phyloP scores from a whole-genome alignment of 179 eudicot genomes.

The Silene coronaria region DNA sequence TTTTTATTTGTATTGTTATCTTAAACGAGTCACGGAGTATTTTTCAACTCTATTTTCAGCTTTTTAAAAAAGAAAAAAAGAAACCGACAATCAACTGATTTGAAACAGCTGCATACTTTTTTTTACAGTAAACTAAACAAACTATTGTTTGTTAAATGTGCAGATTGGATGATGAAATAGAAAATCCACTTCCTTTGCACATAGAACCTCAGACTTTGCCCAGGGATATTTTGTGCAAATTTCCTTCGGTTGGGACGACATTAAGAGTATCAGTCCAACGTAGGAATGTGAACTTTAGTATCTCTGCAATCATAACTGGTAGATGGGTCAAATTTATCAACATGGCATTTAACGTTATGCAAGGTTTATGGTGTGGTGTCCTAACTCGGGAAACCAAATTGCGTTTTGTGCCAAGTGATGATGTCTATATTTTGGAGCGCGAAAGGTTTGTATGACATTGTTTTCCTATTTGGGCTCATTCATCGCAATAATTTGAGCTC shows the following conservation, averaged over 20 bases:
- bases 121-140: slow-evolving; percentile 4
- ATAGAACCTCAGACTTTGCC: slow-evolving; percentile 51
- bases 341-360: slow-evolving; percentile 35
- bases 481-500: not conserved
- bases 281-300: slow-evolving; percentile 42
- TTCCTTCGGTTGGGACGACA: slow-evolving; percentile 72
- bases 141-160: slow-evolving; percentile 21
- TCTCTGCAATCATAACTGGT: slow-evolving; percentile 43
- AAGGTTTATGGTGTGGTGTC: slow-evolving; percentile 67
- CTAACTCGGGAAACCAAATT: slow-evolving; percentile 52
- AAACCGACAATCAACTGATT: not conserved
- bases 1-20: not conserved
- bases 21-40: not conserved
- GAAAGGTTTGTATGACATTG: slow-evolving; percentile 39
- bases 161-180: slow-evolving; percentile 63
- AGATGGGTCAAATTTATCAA: slow-evolving; percentile 65
- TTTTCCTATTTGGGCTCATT: not conserved
- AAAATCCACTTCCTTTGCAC: slow-evolving; percentile 50
- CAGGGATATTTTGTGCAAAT: slow-evolving; percentile 51
- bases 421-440: slow-evolving; percentile 35
- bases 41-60: not conserved
- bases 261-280: slow-evolving; percentile 50
- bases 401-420: slow-evolving; percentile 53
- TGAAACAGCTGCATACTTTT: not conserved
- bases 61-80: no score